Base-by-base conservation (phyloP, 1,284 basidiomycete genomes). In the Ceratobasidium papillatum region DNA sequence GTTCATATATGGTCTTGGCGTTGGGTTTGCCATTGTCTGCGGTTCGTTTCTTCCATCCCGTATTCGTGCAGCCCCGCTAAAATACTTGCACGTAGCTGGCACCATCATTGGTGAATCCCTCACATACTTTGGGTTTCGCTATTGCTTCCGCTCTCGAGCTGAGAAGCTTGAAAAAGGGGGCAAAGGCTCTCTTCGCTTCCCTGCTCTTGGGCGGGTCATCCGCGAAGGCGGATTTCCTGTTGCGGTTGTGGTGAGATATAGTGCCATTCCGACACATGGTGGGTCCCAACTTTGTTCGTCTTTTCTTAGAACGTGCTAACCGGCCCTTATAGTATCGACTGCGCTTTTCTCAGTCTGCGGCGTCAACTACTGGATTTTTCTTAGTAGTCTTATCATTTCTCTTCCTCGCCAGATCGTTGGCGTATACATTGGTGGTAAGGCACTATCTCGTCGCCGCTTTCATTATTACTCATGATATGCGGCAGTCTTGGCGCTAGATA, bases 211-310 rank as follows among this genome's bases (percentile, higher is more conserved):
- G 17, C 32, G 66, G 19, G 52, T 71, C 25, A 71, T 71, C 22
- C 66, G 66, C 22, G 66, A 71, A 38, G 66, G 66, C 14, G 66
- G 66, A 34, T 71, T 71, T 41, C 30, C 12, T 17, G 54, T 59
- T 17, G 54, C 66, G 11, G 19, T 59, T 7, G 36, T 59, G 0
- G 38, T 71, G 32, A 25, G 54, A n/a, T 71, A 27, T 19, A 71
- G 54, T 19, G 54, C 41, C 19, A 45, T 59, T 12, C 54, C 66
- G 22, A 59, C 66, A 8, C 54, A 71, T 45, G 43, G 54, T 71
- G 9, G 27, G 66, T 47, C 59, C 22, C 19, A 62, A 4, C 22
- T 25, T 45, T 30, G 11, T 17, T 25, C n/a, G 38, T 3, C 9
- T 12, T 5, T 25, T n/a, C 19, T 2, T 25, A 41, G n/a, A n/a